Evolutionary conservation across 345 rosid species (phyloP), one percentile per base, ranked within the genome.

Genomic region (Draba incana): DNA sequence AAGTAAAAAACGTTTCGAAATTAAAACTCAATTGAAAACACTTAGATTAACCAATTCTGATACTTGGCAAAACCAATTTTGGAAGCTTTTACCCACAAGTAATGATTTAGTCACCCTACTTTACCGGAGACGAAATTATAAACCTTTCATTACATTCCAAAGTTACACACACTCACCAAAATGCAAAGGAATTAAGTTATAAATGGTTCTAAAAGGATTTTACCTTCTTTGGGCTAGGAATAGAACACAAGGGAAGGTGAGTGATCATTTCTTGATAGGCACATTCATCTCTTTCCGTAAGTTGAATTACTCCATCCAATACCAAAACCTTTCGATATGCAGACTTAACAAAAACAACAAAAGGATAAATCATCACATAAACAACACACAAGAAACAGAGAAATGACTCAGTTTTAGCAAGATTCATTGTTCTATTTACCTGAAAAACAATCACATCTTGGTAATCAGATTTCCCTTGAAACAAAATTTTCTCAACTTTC

Each of bases 261-360:
- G 92, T 83, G 54, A 89, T 84, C 91, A 89, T 85, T 77, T 89
- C 92, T 33, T 86, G 92, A 76, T 89, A 89, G 0, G 89, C 83
- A 12, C 82, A 88, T 68, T 88, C 92, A 10, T 89, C 92, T 63
- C 82, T 87, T 69, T 86, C 92, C 1, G 96, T 87, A 5, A 89
- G 88, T 70, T 89, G 96, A 38, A 89, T 80, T 11, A 81, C 87
- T 54, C 92, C 96, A 77, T 89, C 90, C 53, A 89, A 73, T 24
- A 89, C 81, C 78, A 85, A 81, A 55, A 87, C 86, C 65, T 87
- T 89, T 3, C 96, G 92, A 73, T 84, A 82, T 9, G 86, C 77
- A 66, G 91, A 87, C 96, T 35, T 86, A 78, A 66, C 38, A 37
- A 8, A 7, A 35, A 33, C 0, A 28, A 47, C 14, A 9, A 11